Evolutionary conservation across 208 protist species (phyloP), one percentile per base, ranked within the genome.

Genomic region (Acanthamoeba castellanii): DNA sequence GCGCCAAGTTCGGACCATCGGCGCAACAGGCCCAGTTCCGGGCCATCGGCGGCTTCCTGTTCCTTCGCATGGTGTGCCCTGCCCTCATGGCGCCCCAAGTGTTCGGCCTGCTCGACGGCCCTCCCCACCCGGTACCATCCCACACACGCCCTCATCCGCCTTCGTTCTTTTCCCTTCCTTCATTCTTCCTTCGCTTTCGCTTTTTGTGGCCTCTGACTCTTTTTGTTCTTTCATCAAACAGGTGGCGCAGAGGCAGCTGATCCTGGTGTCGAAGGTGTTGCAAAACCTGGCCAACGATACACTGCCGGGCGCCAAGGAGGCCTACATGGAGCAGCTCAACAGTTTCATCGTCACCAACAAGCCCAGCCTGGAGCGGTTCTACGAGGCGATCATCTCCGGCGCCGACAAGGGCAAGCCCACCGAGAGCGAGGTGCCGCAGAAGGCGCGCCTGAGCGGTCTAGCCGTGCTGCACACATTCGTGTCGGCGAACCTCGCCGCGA

Each of bases 1-100:
- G 30, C 9, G 74, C 22, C 37, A 47, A 52, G 74, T 82, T 82
- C 37, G 25, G 37, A 5, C 14, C 20, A 16, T 13, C 52, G 1
- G 13, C 52, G 11, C 52, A 57, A 57, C 74, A 90, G 55, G 82
- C 57, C 4, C 47, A 30, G 32, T 90, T 70, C 82, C 47, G 57
- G 8, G 50, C 50, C 14, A n/a, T 90, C 3, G 82, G 82, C 47
- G 82, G 50, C 32, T 90, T 90, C 82, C 55, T 90, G 52, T 90
- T 90, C 82, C 55, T 90, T 25, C 82, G 82, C 82, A 70, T 90
- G 52, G 27, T 90, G 8, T 90, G 82, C 11, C 82, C 82, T 7
- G 82, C 82, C 30, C 50, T 90, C 14, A 90, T 90, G 82, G 82
- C 82, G 0, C 82, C 82, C 6, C 82, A 90, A 50, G 50, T 66